Percentiles rank a stretch among this genome's conserved stretches.
These are phyloP conservation scores for Spizellomyces punctatus DNA, from an alignment of 192 early-diverging fungal genomes.

Conservation along the genomic window DNA sequence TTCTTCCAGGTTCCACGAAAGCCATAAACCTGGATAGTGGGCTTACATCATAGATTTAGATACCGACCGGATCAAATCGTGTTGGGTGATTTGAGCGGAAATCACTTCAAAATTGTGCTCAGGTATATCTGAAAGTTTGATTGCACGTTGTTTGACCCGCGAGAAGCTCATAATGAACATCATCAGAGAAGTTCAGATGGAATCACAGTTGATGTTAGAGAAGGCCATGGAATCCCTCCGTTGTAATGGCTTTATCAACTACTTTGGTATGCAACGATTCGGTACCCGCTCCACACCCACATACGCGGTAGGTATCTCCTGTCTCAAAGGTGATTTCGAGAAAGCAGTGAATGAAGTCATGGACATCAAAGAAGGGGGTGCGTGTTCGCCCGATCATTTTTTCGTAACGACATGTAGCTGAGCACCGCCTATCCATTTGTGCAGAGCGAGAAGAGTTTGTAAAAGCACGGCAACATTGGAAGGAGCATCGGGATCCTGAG, in stretches of 20 bases:
- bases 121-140: constrained; percentile 43
- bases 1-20: no score
- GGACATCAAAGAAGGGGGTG: constrained; percentile 75
- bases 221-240: constrained; percentile 67
- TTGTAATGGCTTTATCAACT: constrained; percentile 90
- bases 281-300: constrained; percentile 83
- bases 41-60: constrained; percentile 26
- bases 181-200: constrained; percentile 28
- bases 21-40: neutral
- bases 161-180: neutral
- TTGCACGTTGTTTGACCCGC: constrained; percentile 11
- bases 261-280: constrained; percentile 98
- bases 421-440: no score
- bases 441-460: constrained; percentile 65
- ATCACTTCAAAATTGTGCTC: constrained; percentile 86
- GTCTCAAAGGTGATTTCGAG: constrained; percentile 74
- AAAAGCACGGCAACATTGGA: constrained; percentile 73
- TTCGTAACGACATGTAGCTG: neutral
- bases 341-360: constrained; percentile 80
- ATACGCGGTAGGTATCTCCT: constrained; percentile 74
- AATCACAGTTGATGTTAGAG: constrained; percentile 33
- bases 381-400: neutral
- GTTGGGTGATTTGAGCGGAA: constrained; percentile 86
- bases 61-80: constrained; percentile 65
- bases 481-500: constrained; percentile 57